Conservation (phyloP, 345 rosid genomes). For the Moringa oleifera region DNA sequence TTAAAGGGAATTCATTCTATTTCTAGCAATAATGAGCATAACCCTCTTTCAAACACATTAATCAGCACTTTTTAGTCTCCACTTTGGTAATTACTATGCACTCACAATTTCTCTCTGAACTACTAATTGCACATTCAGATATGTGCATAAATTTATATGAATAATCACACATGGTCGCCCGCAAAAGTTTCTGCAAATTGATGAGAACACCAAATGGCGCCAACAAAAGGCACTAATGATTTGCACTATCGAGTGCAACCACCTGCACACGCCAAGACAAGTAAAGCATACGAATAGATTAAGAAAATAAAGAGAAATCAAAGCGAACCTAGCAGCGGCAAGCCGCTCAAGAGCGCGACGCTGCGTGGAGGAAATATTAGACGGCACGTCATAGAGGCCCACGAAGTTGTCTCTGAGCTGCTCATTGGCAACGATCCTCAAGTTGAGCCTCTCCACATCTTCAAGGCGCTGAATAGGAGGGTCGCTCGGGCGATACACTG, state of each 20-base stretch:
- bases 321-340: conserved; percentile 46
- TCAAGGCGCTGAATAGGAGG: conserved; percentile 41
- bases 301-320: neutral
- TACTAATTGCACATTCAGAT: too few relatives aligned
- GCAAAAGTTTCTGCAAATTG: too few relatives aligned
- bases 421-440: conserved; percentile 48
- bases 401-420: conserved; percentile 58
- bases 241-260: neutral
- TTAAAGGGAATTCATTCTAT: too few relatives aligned
- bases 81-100: too few relatives aligned
- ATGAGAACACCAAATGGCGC: neutral
- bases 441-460: conserved; percentile 40
- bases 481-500: conserved; percentile 22
- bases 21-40: too few relatives aligned
- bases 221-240: neutral
- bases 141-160: too few relatives aligned
- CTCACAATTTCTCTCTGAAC: too few relatives aligned
- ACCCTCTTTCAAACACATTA: too few relatives aligned
- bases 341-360: conserved; percentile 61
- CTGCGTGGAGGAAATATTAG: conserved; percentile 34
- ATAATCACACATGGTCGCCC: too few relatives aligned
- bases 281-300: neutral
- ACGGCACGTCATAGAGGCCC: conserved; percentile 51
- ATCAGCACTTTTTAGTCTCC: too few relatives aligned
- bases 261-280: neutral